A percentile compares a stretch with the other conserved stretches of the same genome.
phyloP scores from a whole-genome alignment of 2,329 filamentous ascomycete species.

The Colletotrichum sp. region DNA sequence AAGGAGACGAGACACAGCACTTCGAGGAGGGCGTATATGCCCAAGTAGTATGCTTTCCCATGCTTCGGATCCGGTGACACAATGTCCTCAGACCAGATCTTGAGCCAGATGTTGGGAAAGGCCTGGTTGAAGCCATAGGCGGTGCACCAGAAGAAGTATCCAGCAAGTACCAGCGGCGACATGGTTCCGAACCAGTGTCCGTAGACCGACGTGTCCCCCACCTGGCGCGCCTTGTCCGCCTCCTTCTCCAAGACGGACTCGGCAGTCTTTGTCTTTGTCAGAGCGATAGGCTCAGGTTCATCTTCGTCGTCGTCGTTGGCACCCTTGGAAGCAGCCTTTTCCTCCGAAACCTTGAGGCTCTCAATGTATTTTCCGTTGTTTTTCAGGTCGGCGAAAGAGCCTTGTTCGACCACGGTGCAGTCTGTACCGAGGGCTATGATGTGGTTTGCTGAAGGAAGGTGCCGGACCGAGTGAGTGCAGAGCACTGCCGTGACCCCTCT shows the following conservation, averaged over 20 bases:
- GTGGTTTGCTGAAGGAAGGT: slow-evolving; percentile 45
- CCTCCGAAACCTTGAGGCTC: slow-evolving; percentile 36
- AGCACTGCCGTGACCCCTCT: slow-evolving; percentile 32
- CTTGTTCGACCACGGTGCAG: slow-evolving; percentile 46
- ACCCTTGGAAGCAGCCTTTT: slow-evolving; percentile 11
- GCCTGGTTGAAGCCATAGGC: slow-evolving; percentile 30
- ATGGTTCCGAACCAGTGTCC: slow-evolving; percentile 37
- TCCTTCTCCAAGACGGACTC: neutral
- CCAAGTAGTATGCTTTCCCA: slow-evolving; percentile 31
- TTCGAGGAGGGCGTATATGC: slow-evolving; percentile 32
- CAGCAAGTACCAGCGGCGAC: slow-evolving; percentile 13
- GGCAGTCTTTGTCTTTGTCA: neutral
- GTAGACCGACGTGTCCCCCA: slow-evolving; percentile 37
- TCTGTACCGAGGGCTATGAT: slow-evolving; percentile 46
- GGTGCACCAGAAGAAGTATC: slow-evolving; percentile 25
- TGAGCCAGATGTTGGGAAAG: slow-evolving; percentile 43
- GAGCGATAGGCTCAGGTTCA: neutral
- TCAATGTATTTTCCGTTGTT: slow-evolving; percentile 41
- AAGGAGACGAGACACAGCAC: slow-evolving; percentile 23
- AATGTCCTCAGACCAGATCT: slow-evolving; percentile 41
- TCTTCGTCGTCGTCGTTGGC: neutral
- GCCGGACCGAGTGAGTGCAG: slow-evolving; percentile 43
- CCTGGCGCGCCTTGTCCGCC: slow-evolving; percentile 25
- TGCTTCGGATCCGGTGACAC: slow-evolving; percentile 13
- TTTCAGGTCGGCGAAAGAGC: slow-evolving; percentile 40